Evolutionary conservation across 2,329 filamentous ascomycete species (phyloP).

Genomic region (Fusarium brevicatenulatum): DNA sequence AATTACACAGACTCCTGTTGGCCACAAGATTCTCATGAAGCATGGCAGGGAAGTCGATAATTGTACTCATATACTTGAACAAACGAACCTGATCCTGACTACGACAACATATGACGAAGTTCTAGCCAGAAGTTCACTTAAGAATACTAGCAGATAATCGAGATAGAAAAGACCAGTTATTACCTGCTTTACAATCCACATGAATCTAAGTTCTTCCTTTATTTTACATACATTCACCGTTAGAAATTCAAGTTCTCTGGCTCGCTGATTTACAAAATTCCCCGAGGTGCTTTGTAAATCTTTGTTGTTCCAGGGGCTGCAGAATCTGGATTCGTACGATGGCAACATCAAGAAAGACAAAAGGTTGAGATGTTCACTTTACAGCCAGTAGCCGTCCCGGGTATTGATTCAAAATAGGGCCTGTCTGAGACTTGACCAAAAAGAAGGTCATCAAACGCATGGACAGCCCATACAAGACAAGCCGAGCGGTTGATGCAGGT

Average conservation of each 20-base stretch:
- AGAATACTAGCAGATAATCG: not conserved
- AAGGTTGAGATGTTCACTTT: not conserved
- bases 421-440: not conserved
- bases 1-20: not conserved
- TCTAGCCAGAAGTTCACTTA: not conserved
- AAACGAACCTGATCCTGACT: not conserved
- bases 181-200: too few relatives aligned
- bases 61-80: not conserved
- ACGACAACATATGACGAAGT: not conserved
- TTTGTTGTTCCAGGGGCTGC: too few relatives aligned
- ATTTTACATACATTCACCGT: not conserved
- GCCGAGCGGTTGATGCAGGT: not conserved
- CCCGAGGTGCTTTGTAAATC: not conserved
- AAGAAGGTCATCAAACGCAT: not conserved
- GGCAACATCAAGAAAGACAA: not conserved
- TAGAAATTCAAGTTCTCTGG: not conserved
- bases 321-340: not conserved
- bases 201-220: not conserved
- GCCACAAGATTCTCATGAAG: not conserved
- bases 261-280: not conserved
- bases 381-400: not conserved
- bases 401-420: not conserved
- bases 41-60: not conserved
- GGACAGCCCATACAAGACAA: not conserved
- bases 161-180: too few relatives aligned